A percentile compares a stretch with the other conserved stretches of the same genome.
These are phyloP conservation scores for Oryza officinalis DNA, from an alignment of 176 grass and related monocot genomes.

Conservation along the genomic window DNA sequence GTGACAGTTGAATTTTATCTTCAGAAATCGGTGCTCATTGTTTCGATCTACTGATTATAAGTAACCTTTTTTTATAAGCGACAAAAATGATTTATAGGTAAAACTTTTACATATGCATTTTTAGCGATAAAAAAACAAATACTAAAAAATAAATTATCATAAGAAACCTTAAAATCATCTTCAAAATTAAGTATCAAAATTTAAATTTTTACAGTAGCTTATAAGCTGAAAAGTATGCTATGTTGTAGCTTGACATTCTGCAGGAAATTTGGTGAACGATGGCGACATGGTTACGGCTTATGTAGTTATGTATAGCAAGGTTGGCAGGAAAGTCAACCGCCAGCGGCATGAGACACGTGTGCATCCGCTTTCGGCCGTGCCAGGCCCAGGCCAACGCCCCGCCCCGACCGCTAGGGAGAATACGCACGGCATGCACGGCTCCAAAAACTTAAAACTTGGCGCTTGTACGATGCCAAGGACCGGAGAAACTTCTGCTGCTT, in stretches of 20 bases:
- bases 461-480: conserved; percentile 10
- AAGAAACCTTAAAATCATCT: too few species aligned
- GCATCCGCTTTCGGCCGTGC: conserved; percentile 45
- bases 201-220: too few species aligned
- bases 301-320: neutral
- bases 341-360: conserved; percentile 40
- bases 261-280: conserved; percentile 20
- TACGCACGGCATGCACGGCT: neutral
- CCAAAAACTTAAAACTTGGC: neutral
- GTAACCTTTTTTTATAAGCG: too few species aligned
- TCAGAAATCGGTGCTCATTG: neutral
- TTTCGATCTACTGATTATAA: too few species aligned
- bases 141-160: too few species aligned
- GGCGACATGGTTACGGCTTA: conserved; percentile 1
- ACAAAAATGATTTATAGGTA: too few species aligned
- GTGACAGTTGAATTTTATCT: neutral
- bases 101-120: too few species aligned
- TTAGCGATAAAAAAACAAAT: too few species aligned
- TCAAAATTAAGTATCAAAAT: too few species aligned
- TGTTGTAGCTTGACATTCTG: conserved; percentile 3
- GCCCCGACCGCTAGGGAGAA: conserved; percentile 21
- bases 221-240: too few species aligned
- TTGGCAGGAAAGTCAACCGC: conserved; percentile 37
- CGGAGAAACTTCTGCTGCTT: neutral
- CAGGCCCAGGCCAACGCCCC: conserved; percentile 21